phyloP scores from a whole-genome alignment of 2,329 filamentous ascomycete genomes.

The Diaporthe velutina region DNA sequence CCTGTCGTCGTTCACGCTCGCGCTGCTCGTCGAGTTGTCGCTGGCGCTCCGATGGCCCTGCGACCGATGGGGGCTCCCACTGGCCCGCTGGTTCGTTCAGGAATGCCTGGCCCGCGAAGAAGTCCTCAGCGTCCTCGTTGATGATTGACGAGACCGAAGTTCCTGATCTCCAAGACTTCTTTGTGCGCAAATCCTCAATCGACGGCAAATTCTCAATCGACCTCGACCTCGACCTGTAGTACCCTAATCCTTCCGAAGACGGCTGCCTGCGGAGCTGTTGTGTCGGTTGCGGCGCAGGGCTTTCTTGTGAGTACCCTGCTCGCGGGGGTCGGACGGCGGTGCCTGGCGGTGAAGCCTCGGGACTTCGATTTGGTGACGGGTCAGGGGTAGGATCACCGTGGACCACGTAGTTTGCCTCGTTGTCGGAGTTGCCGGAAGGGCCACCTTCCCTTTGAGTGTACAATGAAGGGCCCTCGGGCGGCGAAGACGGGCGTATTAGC shows the following conservation, averaged over 20 bases:
- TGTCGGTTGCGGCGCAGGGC: conserved; percentile 69
- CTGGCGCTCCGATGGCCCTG: conserved; percentile 40
- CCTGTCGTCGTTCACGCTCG: conserved; percentile 34
- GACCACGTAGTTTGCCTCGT: conserved; percentile 67
- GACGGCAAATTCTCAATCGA: conserved; percentile 47
- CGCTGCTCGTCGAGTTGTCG: conserved; percentile 39
- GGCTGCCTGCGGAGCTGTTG: conserved; percentile 60
- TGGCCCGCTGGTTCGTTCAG: conserved; percentile 50
- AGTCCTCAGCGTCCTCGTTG: conserved; percentile 60
- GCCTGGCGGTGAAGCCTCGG: conserved; percentile 49
- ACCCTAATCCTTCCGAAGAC: conserved; percentile 62
- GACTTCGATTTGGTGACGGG: conserved; percentile 48
- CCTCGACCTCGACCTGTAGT: conserved; percentile 63
- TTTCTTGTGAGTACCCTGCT: conserved; percentile 71
- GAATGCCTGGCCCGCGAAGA: conserved; percentile 56
- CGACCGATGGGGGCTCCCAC: conserved; percentile 35
- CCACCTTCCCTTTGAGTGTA: conserved; percentile 45
- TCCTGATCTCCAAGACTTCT: conserved; percentile 62
- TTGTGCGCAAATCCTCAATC: conserved; percentile 51
- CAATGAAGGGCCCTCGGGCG: neutral
- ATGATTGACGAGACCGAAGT: conserved; percentile 69
- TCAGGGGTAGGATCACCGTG: conserved; percentile 57
- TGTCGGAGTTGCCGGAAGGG: conserved; percentile 54
- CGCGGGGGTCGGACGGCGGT: conserved; percentile 51
- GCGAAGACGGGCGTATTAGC: conserved; percentile 34